Evolutionary conservation across 2,329 filamentous ascomycete genomes (phyloP).

Genomic region (Fusarium bulbicola): DNA sequence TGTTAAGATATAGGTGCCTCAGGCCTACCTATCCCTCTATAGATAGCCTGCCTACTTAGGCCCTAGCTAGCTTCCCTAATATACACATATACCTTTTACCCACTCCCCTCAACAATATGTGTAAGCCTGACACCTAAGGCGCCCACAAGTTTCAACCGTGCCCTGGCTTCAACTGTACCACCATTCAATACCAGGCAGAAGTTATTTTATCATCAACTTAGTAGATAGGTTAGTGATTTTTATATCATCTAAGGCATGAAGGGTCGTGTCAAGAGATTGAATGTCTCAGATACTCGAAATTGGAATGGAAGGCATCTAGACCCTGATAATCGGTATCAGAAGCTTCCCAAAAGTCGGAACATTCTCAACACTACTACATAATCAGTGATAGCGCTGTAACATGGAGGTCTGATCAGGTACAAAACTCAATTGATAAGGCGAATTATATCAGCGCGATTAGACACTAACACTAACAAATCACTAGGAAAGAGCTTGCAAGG

Average conservation of each 20-base stretch:
- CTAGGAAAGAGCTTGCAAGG: not conserved
- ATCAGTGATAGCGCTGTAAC: not conserved
- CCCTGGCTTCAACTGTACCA: no score
- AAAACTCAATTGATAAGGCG: not conserved
- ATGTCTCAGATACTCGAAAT: slow-evolving; percentile 20
- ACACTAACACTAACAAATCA: not conserved
- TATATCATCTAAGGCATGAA: not conserved
- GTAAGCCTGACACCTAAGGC: no score
- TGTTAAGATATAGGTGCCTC: no score
- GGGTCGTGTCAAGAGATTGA: slow-evolving; percentile 1
- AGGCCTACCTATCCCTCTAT: no score
- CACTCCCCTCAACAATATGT: no score
- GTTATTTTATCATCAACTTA: no score
- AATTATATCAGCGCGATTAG: not conserved
- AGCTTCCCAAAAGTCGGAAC: not conserved
- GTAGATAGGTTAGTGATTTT: no score
- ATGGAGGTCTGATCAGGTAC: not conserved
- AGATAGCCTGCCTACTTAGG: no score
- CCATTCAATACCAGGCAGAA: no score
- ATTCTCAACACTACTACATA: not conserved
- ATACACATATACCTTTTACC: no score
- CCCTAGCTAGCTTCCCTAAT: no score
- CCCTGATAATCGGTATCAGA: not conserved
- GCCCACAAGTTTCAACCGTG: no score
- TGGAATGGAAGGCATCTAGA: not conserved